Percentiles rank a stretch among this genome's conserved stretches.
These are phyloP conservation scores for Plasmodium gonderi DNA, from an alignment of 169 alveolate species.

Conservation along the genomic window DNA sequence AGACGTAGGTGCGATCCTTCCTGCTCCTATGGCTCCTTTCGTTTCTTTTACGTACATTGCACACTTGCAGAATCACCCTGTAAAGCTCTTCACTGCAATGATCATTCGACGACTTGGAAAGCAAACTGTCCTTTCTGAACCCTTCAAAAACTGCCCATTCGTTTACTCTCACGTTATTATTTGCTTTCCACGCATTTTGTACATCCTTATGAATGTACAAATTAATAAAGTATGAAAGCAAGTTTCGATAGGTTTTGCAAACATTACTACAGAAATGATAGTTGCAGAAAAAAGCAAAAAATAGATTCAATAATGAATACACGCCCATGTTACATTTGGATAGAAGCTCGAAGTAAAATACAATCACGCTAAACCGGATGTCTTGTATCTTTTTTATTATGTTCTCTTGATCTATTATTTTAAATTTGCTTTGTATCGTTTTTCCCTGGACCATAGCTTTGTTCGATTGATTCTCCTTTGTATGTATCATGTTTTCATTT, in stretches of 20 bases:
- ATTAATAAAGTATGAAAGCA: conserved; percentile 1
- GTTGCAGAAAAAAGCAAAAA: conserved; percentile 20
- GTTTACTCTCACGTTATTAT: background rate
- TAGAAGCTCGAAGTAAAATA: background rate
- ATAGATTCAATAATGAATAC: conserved; percentile 9
- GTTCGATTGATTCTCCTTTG: no score
- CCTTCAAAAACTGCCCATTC: conserved; percentile 3
- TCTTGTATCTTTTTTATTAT: conserved; percentile 10
- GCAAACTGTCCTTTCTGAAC: background rate
- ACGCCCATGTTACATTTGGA: background rate
- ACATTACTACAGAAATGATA: conserved; percentile 43
- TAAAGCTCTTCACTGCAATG: background rate
- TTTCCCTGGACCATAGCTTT: background rate
- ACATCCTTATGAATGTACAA: background rate
- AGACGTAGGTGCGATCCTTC: background rate
- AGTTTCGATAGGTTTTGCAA: conserved; percentile 6
- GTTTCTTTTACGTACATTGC: background rate
- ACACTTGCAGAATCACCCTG: background rate
- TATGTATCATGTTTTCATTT: no score
- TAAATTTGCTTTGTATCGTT: background rate
- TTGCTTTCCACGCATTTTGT: background rate
- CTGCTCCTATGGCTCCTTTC: no score
- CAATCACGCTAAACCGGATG: conserved; percentile 19
- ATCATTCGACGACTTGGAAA: background rate
- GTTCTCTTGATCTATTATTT: background rate